phyloP scores from a whole-genome alignment of 305 asterid species.

The Fraxinus ornus region DNA sequence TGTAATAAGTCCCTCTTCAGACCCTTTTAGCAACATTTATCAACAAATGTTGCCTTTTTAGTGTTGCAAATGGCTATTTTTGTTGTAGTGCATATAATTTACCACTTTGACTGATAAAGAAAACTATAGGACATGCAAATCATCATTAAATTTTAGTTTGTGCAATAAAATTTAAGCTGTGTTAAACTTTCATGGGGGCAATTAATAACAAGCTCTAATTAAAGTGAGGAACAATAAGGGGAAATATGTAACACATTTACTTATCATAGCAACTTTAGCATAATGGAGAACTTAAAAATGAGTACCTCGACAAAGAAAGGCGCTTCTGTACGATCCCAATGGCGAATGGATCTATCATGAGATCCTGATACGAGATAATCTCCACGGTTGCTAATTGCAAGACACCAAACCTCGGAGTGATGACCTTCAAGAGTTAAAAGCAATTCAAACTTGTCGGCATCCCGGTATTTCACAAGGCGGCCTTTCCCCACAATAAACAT shows the following conservation, averaged over 20 bases:
- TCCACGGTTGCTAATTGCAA: constrained; percentile 81
- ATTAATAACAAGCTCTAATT: neutral
- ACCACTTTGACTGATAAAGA: too few species aligned
- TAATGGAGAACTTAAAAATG: constrained; percentile 5
- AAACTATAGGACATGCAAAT: too few species aligned
- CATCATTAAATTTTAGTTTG: too few species aligned
- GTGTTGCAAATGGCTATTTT: too few species aligned
- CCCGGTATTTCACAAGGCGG: constrained; percentile 87
- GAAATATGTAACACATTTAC: neutral
- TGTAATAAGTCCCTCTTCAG: too few species aligned
- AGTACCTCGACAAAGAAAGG: constrained; percentile 82
- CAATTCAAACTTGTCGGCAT: constrained; percentile 92
- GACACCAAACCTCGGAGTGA: constrained; percentile 83
- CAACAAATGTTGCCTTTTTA: too few species aligned
- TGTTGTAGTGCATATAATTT: too few species aligned
- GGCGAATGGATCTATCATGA: constrained; percentile 87
- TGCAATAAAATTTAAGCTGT: too few species aligned
- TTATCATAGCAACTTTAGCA: constrained; percentile 10
- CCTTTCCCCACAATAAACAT: constrained; percentile 88
- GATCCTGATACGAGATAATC: constrained; percentile 92
- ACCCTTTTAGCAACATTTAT: too few species aligned
- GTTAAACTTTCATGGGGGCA: neutral
- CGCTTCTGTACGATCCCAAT: constrained; percentile 98
- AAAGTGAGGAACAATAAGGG: neutral
- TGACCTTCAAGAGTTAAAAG: constrained; percentile 93